A percentile compares a stretch with the other conserved stretches of the same genome.
phyloP scores from a whole-genome alignment of 257 asterid species.

The Sherardia arvensis region DNA sequence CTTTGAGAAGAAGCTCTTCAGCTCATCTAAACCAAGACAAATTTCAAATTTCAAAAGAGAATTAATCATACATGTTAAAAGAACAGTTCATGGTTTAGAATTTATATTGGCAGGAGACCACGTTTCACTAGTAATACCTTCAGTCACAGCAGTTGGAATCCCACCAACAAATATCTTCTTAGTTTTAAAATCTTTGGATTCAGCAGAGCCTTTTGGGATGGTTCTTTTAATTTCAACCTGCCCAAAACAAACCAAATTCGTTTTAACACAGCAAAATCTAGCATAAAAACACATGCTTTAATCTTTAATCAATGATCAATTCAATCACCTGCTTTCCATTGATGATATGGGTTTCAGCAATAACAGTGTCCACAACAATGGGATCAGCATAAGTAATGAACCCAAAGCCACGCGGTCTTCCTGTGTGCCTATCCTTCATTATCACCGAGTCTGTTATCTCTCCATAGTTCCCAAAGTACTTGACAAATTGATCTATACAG shows the following conservation, averaged over 20 bases:
- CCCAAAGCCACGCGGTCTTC: slow-evolving; percentile 94
- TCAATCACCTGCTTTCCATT: slow-evolving; percentile 78
- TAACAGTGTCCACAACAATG: slow-evolving; percentile 73
- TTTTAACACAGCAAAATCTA: background rate
- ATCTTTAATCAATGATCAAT: too few relatives aligned
- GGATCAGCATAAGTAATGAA: slow-evolving; percentile 86
- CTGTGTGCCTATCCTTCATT: slow-evolving; percentile 85
- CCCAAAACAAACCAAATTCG: background rate
- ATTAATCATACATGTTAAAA: background rate
- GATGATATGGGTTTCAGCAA: slow-evolving; percentile 74
- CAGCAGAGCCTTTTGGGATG: slow-evolving; percentile 83
- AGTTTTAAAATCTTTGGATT: slow-evolving; percentile 77
- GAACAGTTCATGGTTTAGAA: background rate
- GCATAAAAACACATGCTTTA: too few relatives aligned
- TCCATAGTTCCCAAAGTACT: slow-evolving; percentile 94
- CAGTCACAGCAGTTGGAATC: slow-evolving; percentile 64
- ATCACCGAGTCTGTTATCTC: slow-evolving; percentile 94
- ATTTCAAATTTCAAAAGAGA: background rate
- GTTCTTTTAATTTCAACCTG: slow-evolving; percentile 98
- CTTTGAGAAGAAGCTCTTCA: slow-evolving; percentile 73
- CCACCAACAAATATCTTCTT: slow-evolving; percentile 93
- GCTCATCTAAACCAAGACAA: slow-evolving; percentile 41
- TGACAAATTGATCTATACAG: slow-evolving; percentile 61
- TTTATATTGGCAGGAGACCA: too few relatives aligned
- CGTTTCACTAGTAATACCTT: slow-evolving; percentile 36